Conservation (phyloP, 108 stramenopile genomes). For the Nannochloropsis salina region DNA sequence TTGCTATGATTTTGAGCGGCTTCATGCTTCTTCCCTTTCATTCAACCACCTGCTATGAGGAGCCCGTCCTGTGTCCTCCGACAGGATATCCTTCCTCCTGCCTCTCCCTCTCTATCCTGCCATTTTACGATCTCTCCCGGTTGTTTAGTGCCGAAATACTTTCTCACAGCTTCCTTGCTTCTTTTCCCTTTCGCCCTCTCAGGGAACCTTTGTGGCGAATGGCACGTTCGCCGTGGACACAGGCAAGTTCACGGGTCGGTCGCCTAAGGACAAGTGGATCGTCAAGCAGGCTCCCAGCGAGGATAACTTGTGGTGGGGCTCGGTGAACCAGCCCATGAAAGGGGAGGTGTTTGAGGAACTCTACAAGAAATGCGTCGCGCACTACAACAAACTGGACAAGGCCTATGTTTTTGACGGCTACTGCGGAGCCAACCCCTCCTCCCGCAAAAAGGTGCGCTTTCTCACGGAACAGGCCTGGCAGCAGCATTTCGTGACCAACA, state of each 20-base stretch:
- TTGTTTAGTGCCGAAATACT: no score
- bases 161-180: neutral
- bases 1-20: no score
- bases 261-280: conserved; percentile 89
- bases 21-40: no score
- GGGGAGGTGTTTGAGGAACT: conserved; percentile 88
- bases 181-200: neutral
- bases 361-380: conserved; percentile 75
- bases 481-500: conserved; percentile 88
- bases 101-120: neutral
- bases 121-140: no score
- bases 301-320: conserved; percentile 85
- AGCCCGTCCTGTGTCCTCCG: neutral
- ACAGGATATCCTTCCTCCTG: neutral
- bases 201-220: conserved; percentile 69
- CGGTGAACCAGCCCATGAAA: conserved; percentile 79
- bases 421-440: conserved; percentile 76
- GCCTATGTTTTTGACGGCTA: conserved; percentile 88
- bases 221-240: conserved; percentile 89
- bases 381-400: conserved; percentile 77
- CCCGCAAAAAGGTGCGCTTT: conserved; percentile 83
- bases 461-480: conserved; percentile 97
- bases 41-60: neutral
- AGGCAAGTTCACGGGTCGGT: conserved; percentile 93
- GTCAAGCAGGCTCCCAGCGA: conserved; percentile 56